A percentile compares a stretch with the other conserved stretches of the same genome.
Evolutionary conservation across 2,329 filamentous ascomycete species (phyloP).

Genomic region (Epichloe uncinata): DNA sequence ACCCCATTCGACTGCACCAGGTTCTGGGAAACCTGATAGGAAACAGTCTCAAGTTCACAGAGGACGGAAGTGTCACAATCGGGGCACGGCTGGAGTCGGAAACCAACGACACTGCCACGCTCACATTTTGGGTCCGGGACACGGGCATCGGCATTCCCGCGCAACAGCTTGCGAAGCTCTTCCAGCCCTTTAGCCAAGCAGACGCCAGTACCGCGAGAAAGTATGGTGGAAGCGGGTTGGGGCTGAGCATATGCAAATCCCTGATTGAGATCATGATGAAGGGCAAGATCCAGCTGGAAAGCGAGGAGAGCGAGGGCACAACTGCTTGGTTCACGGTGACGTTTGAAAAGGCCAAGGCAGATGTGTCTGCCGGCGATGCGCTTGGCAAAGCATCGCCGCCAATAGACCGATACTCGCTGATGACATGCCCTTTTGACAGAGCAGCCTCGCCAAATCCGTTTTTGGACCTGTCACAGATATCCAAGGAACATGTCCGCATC

Average conservation of each 20-base stretch:
- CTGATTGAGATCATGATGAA: constrained; percentile 88
- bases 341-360: constrained; percentile 66
- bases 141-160: constrained; percentile 85
- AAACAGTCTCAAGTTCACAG: constrained; percentile 91
- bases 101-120: constrained; percentile 52
- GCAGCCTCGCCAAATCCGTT: constrained; percentile 30
- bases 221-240: constrained; percentile 83
- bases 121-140: constrained; percentile 78
- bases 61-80: constrained; percentile 74
- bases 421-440: constrained; percentile 22
- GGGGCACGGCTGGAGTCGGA: constrained; percentile 61
- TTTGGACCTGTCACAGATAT: constrained; percentile 59
- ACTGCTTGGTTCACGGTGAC: constrained; percentile 67
- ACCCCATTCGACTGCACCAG: constrained; percentile 53
- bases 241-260: constrained; percentile 87
- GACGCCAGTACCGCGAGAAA: constrained; percentile 82
- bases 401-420: constrained; percentile 21
- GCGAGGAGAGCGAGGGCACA: constrained; percentile 56
- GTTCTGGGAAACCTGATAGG: constrained; percentile 73
- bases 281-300: constrained; percentile 72
- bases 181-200: constrained; percentile 86
- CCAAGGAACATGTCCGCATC: constrained; percentile 66
- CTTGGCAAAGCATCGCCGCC: constrained; percentile 24
- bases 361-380: constrained; percentile 44
- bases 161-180: constrained; percentile 71